Evolutionary conservation across 2,329 filamentous ascomycete genomes (phyloP), one percentile per base, ranked within the genome.

Genomic region (Botrytis fragariae): DNA sequence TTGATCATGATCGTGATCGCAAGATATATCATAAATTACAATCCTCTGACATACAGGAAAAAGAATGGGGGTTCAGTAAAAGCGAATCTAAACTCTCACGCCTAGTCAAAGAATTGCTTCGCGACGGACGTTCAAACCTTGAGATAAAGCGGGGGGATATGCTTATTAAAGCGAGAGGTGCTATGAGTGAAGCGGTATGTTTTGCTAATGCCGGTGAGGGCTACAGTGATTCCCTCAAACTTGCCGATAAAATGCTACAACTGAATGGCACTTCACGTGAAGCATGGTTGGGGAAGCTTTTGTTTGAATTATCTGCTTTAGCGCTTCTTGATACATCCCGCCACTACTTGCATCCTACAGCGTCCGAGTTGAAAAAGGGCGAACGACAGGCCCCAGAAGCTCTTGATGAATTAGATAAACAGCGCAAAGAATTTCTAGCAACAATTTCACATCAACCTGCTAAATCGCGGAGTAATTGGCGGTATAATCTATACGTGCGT

Each of bases 31-130:
- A 62, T 8, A 7, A 62, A 18, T 16, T 39, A 9, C 16, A 35
- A n/a, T 16, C 7, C 5, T 61, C 5, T 6, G 22, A 4, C 3
- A 25, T 61, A 0, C 0, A 39, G 12, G 3, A 61, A 25, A 25
- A 61, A 61, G 35, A 37, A 37, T 12, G 10, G 22, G 3, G 22
- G 3, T 3, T n/a, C 5, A 39, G 35, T 37, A 35, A 39, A 61
- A 61, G 22, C 59, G 4, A 16, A 39, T 39, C 35, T 4, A n/a
- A 61, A 25, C 6, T 61, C 59, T 25, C 22, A 3, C 0, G 14
- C 3, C 51, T 57, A 18, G 14, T 29, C 5, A 39, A 61, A 37
- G 59, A 16, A 39, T n/a, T 39, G 25, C 25, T 16, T 1, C 32
- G 35, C 6, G 25, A 39, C 1, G 22, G 20, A n/a, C 14, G n/a